phyloP scores from a whole-genome alignment of 2,329 filamentous ascomycete species.

The Arthrinium puccinioides region DNA sequence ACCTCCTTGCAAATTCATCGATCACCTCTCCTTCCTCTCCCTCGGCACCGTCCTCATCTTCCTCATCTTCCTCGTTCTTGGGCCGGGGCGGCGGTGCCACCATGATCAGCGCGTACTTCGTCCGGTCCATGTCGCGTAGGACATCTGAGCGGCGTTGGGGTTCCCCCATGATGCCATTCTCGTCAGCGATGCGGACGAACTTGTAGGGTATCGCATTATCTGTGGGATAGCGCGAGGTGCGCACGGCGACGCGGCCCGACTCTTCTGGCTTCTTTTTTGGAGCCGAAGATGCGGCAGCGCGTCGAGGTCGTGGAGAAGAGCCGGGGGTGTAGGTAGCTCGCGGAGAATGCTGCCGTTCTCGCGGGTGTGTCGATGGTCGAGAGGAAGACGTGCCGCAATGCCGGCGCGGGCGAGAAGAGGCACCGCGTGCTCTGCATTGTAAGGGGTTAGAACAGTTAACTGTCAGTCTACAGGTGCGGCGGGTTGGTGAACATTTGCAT shows the following conservation, averaged over 20 bases:
- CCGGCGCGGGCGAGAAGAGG: slow-evolving; percentile 18
- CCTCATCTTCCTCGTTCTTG: background rate
- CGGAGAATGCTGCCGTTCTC: slow-evolving; percentile 4
- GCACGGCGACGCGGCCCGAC: slow-evolving; percentile 14
- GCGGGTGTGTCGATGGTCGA: slow-evolving; percentile 4
- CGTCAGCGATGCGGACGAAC: slow-evolving; percentile 24
- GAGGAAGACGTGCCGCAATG: slow-evolving; percentile 19
- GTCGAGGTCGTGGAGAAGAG: slow-evolving; percentile 8
- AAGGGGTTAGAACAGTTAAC: background rate
- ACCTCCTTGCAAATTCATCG: slow-evolving; percentile 7
- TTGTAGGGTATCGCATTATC: slow-evolving; percentile 38
- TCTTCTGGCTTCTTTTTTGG: slow-evolving; percentile 9
- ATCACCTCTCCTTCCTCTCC: slow-evolving; percentile 1
- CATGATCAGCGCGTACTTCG: slow-evolving; percentile 17
- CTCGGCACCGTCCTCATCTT: slow-evolving; percentile 1
- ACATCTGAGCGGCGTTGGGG: slow-evolving; percentile 14
- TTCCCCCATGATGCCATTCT: slow-evolving; percentile 9
- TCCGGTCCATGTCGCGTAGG: slow-evolving; percentile 11
- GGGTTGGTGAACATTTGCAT: too few species aligned
- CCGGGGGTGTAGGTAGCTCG: slow-evolving; percentile 8
- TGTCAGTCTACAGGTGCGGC: background rate
- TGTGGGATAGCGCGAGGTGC: slow-evolving; percentile 18
- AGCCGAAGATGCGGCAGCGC: background rate
- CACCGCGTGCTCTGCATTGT: slow-evolving; percentile 17
- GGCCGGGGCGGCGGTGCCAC: slow-evolving; percentile 14